These are phyloP conservation scores for Lignosus rhinocerotis DNA, from an alignment of 1,284 basidiomycete species.

Conservation along the genomic window DNA sequence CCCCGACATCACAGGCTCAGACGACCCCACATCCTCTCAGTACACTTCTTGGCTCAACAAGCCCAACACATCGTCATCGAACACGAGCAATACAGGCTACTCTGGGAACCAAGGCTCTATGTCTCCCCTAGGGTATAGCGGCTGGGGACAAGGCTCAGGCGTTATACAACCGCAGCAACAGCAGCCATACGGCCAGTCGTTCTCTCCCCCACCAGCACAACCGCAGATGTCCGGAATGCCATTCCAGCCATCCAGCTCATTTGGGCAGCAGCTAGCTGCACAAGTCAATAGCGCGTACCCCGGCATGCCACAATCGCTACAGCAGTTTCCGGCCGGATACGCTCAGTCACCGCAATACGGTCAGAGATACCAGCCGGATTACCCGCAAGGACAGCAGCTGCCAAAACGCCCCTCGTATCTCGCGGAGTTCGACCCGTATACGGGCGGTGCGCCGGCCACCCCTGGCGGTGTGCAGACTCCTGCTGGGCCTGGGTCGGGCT, in stretches of 20 bases:
- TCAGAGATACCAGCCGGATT: constrained; percentile 28
- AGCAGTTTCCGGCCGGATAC: constrained; percentile 21
- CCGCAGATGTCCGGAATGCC: constrained; percentile 29
- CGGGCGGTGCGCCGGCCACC: constrained; percentile 8
- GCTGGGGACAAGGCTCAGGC: constrained; percentile 18
- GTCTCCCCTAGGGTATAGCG: constrained; percentile 17
- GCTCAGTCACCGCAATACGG: constrained; percentile 24
- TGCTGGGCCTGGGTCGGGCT: constrained; percentile 7
- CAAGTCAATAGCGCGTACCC: constrained; percentile 29
- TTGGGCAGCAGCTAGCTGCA: constrained; percentile 36
- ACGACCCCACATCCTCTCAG: constrained; percentile 23
- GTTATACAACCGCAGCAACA: constrained; percentile 26
- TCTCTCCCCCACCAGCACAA: constrained; percentile 14
- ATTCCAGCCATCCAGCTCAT: constrained; percentile 36
- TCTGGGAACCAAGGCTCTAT: constrained; percentile 18
- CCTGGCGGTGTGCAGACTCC: neutral
- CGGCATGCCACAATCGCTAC: constrained; percentile 23
- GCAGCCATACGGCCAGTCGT: constrained; percentile 19
- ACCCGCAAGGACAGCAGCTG: constrained; percentile 27
- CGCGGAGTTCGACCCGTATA: constrained; percentile 39
- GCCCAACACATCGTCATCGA: constrained; percentile 20
- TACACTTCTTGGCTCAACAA: constrained; percentile 33
- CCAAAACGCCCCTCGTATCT: constrained; percentile 28
- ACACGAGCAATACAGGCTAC: constrained; percentile 17
- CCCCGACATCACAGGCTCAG: constrained; percentile 33